Evolutionary conservation across 2,329 filamentous ascomycete genomes (phyloP), one percentile per base, ranked within the genome.

Genomic region (Aspergillus cejpii): DNA sequence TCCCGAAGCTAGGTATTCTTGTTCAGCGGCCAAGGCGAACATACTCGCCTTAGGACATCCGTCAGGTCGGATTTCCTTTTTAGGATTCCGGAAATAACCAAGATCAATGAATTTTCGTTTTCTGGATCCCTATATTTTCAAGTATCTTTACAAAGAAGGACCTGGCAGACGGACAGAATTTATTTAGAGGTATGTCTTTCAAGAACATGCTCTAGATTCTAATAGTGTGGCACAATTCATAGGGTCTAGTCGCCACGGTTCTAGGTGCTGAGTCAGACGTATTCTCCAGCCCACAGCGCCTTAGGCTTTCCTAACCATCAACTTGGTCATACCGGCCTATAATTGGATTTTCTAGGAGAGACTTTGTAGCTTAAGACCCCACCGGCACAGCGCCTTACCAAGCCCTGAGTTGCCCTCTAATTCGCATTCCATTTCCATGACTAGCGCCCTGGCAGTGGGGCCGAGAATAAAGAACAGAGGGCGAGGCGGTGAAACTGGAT

Each of bases 51-150:
- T 53, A 6, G 51, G 46, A 42, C 46, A 52, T 19, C 8, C 29
- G 23, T 53, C 49, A 39, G 49, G 51, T 24, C 46, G 34, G 20
- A 12, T 52, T 50, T 52, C 44, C 10, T 52, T 53, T 15, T 19
- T 53, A 24, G 23, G 38, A 42, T 48, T 52, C n/a, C 37, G 2
- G 12, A 20, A 5, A 26, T 10, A 10, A 26, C 10, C 5, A 5
- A 10, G 5, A 10, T 26, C 23, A 10, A 26, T 26, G 10, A 26
- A 26, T 10, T 26, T 26, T 23, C 28, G 19, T 23, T 17, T 12
- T n/a, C 17, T 29, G 29, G 24, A n/a, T 41, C 15, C 28, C 10
- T 29, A 19, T 20, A 28, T 15, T 10, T n/a, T n/a, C n/a, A n/a
- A 14, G 20, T 29, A 2, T 31, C 39, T 41, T 20, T 41, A n/a